A percentile compares a stretch with the other conserved stretches of the same genome.
These are phyloP conservation scores for Talaromyces funiculosus DNA, from an alignment of 2,329 filamentous ascomycete genomes.

Conservation along the genomic window DNA sequence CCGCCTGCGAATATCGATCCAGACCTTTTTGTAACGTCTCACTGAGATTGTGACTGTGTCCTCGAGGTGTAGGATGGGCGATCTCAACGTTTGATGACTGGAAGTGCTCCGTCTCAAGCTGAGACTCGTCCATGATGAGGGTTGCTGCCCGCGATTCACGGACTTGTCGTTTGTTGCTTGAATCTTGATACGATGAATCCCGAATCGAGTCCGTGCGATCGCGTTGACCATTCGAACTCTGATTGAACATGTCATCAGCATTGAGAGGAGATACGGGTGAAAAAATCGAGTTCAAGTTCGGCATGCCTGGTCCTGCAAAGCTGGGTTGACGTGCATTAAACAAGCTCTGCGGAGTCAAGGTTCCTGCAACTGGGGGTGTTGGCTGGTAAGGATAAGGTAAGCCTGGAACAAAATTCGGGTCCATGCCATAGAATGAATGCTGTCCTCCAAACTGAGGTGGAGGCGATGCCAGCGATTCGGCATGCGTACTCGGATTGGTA, in stretches of 20 bases:
- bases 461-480: constrained; percentile 65
- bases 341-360: constrained; percentile 40
- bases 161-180: constrained; percentile 19
- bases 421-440: constrained; percentile 54
- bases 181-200: constrained; percentile 27
- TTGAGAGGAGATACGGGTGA: constrained; percentile 62
- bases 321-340: constrained; percentile 34
- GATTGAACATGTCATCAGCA: constrained; percentile 43
- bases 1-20: constrained; percentile 59
- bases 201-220: constrained; percentile 23
- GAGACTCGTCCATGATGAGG: constrained; percentile 20
- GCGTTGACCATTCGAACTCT: constrained; percentile 21
- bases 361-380: constrained; percentile 47
- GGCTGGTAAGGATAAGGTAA: constrained; percentile 63
- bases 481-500: constrained; percentile 57
- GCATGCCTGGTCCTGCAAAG: constrained; percentile 55
- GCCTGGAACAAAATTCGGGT: constrained; percentile 56
- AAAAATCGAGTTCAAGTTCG: constrained; percentile 45
- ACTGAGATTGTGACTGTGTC: constrained; percentile 66
- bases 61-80: constrained; percentile 55
- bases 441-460: constrained; percentile 58
- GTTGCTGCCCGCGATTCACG: constrained; percentile 28
- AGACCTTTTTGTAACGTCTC: constrained; percentile 76
- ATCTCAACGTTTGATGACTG: constrained; percentile 46
- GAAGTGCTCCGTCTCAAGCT: constrained; percentile 33